phyloP scores from a whole-genome alignment of 352 stramenopile species.

The Phytophthora pinifolia region DNA sequence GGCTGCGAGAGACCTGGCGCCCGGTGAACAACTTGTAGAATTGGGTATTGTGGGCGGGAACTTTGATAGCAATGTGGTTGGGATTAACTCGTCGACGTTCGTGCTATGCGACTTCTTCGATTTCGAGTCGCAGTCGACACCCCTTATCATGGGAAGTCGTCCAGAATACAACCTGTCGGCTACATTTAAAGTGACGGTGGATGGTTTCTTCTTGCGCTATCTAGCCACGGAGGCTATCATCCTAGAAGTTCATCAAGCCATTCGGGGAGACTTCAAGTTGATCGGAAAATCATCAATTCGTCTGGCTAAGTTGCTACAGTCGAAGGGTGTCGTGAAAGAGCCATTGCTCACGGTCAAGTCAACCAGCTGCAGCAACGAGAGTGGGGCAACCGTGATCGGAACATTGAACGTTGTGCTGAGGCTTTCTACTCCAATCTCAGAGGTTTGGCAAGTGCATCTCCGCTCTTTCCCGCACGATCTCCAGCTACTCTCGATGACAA shows the following conservation, averaged over 20 bases:
- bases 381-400: slow-evolving; percentile 43
- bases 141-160: slow-evolving; percentile 74
- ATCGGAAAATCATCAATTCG: slow-evolving; percentile 68
- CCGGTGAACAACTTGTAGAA: slow-evolving; percentile 92
- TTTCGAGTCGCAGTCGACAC: slow-evolving; percentile 93
- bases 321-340: slow-evolving; percentile 77
- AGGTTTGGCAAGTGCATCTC: slow-evolving; percentile 91
- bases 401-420: slow-evolving; percentile 82
- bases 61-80: slow-evolving; percentile 73
- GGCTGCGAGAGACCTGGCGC: slow-evolving; percentile 53
- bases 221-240: slow-evolving; percentile 85
- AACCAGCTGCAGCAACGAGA: slow-evolving; percentile 23
- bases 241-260: slow-evolving; percentile 89
- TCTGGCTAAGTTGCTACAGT: slow-evolving; percentile 73
- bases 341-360: slow-evolving; percentile 47
- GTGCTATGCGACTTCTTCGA: slow-evolving; percentile 94
- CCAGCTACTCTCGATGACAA: slow-evolving; percentile 40
- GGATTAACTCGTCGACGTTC: slow-evolving; percentile 84
- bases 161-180: slow-evolving; percentile 92
- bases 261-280: slow-evolving; percentile 89
- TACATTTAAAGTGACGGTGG: slow-evolving; percentile 91
- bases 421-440: slow-evolving; percentile 87
- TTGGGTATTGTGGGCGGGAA: slow-evolving; percentile 78
- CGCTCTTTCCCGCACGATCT: slow-evolving; percentile 87
- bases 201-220: slow-evolving; percentile 93